These are phyloP conservation scores for Margaritispora aquatica DNA, from an alignment of 495 filamentous ascomycete genomes.

Conservation along the genomic window DNA sequence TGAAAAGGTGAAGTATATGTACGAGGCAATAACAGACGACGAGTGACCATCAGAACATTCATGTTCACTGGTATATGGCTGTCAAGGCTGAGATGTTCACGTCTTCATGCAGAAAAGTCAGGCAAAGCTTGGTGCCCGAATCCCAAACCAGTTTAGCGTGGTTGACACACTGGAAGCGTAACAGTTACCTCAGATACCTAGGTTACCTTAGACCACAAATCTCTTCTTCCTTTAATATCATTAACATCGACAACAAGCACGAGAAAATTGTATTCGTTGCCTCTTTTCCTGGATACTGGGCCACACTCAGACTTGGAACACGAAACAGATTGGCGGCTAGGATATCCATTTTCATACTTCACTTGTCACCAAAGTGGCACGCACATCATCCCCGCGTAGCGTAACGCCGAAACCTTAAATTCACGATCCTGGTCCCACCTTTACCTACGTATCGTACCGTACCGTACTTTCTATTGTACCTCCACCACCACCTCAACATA, in stretches of 20 bases:
- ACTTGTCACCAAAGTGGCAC: neutral
- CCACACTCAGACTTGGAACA: too few relatives aligned
- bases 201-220: neutral
- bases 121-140: neutral
- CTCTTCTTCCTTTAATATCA: too few relatives aligned
- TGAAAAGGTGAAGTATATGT: too few relatives aligned
- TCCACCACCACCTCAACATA: too few relatives aligned
- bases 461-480: too few relatives aligned
- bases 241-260: too few relatives aligned
- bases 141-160: neutral
- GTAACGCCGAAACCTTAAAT: neutral
- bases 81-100: neutral
- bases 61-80: neutral
- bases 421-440: neutral
- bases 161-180: neutral
- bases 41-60: neutral
- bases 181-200: too few relatives aligned
- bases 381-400: neutral
- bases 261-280: too few relatives aligned
- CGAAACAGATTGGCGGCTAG: too few relatives aligned
- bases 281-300: too few relatives aligned
- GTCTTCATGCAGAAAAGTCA: neutral
- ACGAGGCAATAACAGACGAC: too few relatives aligned
- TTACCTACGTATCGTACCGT: too few relatives aligned
- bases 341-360: neutral